These are phyloP conservation scores for Cardamine chenopodiifolia DNA, from an alignment of 345 rosid species.

Conservation along the genomic window DNA sequence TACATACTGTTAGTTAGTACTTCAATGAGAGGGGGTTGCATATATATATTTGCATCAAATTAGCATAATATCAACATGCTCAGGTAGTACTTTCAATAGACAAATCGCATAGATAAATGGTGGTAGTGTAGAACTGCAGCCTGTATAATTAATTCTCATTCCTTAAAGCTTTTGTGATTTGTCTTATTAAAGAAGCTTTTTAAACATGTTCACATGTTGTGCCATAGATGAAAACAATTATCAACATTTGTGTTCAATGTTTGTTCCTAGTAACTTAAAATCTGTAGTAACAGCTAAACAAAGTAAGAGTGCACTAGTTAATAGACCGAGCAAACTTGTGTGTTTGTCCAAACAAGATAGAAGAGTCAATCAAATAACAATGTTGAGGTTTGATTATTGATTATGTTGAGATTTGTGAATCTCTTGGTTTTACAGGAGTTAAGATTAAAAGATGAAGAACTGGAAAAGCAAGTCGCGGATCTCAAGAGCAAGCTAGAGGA, in stretches of 20 bases:
- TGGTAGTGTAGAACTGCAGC: neutral
- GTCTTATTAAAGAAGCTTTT: neutral
- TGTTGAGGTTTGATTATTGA: conserved; percentile 13
- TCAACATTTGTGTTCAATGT: neutral
- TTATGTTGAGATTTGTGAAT: conserved; percentile 17
- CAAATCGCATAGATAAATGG: neutral
- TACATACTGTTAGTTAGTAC: neutral
- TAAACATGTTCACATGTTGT: neutral
- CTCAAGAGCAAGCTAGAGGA: conserved; percentile 64
- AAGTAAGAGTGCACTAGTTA: conserved; percentile 1
- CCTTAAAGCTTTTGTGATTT: neutral
- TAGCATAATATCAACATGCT: neutral
- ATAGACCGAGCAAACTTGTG: neutral
- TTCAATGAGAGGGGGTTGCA: neutral
- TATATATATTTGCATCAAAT: neutral
- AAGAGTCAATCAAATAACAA: neutral
- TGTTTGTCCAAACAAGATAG: neutral
- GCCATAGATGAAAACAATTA: neutral
- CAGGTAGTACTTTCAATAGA: neutral
- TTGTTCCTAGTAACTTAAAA: neutral
- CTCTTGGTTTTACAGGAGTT: conserved; percentile 52
- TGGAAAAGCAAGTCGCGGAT: conserved; percentile 58
- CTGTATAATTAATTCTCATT: neutral
- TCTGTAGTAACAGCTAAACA: neutral
- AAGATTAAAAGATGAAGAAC: conserved; percentile 63